phyloP scores from a whole-genome alignment of 2,329 filamentous ascomycete genomes.

The Sporothrix luriei region DNA sequence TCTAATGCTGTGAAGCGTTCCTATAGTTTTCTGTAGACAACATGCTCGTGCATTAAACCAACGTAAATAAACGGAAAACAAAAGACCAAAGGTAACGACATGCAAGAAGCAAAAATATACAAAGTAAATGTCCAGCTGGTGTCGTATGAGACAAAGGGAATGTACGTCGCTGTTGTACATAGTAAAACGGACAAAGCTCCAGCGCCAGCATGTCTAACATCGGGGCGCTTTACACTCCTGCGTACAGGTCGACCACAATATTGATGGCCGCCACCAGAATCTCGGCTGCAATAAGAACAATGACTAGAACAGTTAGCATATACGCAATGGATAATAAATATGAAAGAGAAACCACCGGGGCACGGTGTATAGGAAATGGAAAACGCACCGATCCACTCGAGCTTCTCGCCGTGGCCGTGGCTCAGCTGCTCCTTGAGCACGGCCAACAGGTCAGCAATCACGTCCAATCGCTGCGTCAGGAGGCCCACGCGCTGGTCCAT shows the following conservation, averaged over 20 bases:
- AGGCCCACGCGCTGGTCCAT: slow-evolving; percentile 95
- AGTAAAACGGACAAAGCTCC: neutral
- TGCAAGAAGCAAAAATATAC: neutral
- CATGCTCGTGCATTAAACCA: slow-evolving; percentile 9
- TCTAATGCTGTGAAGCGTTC: slow-evolving; percentile 28
- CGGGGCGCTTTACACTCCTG: slow-evolving; percentile 42
- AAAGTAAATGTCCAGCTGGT: too few relatives aligned
- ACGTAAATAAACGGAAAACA: neutral
- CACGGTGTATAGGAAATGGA: neutral
- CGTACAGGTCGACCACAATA: slow-evolving; percentile 91
- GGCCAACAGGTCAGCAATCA: slow-evolving; percentile 89
- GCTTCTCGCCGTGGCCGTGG: slow-evolving; percentile 85
- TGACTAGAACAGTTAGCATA: slow-evolving; percentile 59
- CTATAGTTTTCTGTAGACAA: slow-evolving; percentile 12
- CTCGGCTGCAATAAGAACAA: slow-evolving; percentile 92
- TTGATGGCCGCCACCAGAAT: slow-evolving; percentile 92
- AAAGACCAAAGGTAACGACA: neutral
- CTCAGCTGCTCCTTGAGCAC: slow-evolving; percentile 95
- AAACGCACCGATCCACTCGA: slow-evolving; percentile 82
- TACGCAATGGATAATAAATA: neutral
- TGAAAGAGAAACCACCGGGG: slow-evolving; percentile 32
- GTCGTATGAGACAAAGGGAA: neutral
- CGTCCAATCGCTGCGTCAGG: slow-evolving; percentile 84
- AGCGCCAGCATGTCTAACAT: too few relatives aligned
- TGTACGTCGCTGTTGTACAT: neutral